phyloP scores from a whole-genome alignment of 169 alveolate genomes.

The Plasmodium knowlesi region DNA sequence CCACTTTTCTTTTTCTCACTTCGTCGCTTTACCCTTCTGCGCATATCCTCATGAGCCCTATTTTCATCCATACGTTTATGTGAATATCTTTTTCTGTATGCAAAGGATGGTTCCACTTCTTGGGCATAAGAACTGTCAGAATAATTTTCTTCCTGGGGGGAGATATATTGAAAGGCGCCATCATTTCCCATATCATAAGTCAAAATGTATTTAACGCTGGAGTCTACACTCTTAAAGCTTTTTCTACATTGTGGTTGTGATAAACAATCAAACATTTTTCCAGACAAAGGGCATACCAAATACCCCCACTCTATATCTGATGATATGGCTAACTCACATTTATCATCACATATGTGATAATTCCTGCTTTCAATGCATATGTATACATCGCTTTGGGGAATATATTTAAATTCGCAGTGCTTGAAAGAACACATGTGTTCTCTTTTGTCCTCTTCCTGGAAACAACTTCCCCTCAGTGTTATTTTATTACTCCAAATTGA shows the following conservation, averaged over 20 bases:
- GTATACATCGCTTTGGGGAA: slow-evolving; percentile 12
- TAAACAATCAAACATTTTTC: slow-evolving; percentile 10
- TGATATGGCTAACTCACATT: slow-evolving; percentile 21
- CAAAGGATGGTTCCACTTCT: background rate
- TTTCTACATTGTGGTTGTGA: slow-evolving; percentile 1
- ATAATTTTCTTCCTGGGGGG: background rate
- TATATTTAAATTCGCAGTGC: slow-evolving; percentile 10
- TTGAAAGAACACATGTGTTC: slow-evolving; percentile 17
- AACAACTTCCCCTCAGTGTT: background rate
- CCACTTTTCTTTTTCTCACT: background rate
- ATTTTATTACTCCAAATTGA: background rate
- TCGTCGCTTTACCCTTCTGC: background rate
- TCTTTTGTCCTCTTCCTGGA: background rate
- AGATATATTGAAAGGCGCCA: background rate
- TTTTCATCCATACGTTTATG: background rate
- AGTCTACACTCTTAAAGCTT: background rate
- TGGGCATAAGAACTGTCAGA: background rate
- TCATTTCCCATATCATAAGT: background rate
- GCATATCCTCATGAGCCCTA: background rate
- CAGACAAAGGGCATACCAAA: slow-evolving; percentile 30
- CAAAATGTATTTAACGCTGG: background rate
- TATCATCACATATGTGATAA: slow-evolving; percentile 20
- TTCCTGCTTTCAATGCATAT: slow-evolving; percentile 11
- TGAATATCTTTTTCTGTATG: background rate
- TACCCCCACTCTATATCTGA: slow-evolving; percentile 7